Conservation (phyloP, 495 filamentous ascomycete genomes). For the Aspergillus sclerotioniger region DNA sequence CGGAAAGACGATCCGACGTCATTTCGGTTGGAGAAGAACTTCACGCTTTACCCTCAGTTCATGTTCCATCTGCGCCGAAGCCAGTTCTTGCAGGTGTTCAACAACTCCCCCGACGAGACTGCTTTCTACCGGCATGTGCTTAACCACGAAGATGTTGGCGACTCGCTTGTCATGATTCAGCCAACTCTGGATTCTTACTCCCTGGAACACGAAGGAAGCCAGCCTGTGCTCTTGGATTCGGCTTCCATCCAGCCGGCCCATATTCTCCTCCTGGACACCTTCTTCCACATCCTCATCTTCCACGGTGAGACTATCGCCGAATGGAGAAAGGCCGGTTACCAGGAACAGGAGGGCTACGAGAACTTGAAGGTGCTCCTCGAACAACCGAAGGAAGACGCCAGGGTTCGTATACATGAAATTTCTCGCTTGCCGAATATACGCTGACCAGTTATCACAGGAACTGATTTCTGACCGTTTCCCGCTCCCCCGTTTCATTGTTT, state of each 20-base stretch:
- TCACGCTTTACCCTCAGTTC: conserved; percentile 98
- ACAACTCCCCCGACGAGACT: conserved; percentile 98
- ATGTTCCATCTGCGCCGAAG: conserved; percentile 98
- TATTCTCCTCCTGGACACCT: conserved; percentile 93
- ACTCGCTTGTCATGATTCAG: conserved; percentile 98
- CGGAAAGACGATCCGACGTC: conserved; percentile 97
- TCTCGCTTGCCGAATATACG: neutral
- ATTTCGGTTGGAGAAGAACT: conserved; percentile 98
- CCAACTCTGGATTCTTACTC: conserved; percentile 97
- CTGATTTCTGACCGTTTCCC: conserved; percentile 97
- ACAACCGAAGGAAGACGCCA: conserved; percentile 95
- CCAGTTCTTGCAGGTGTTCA: conserved; percentile 99
- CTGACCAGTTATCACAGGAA: conserved; percentile 57
- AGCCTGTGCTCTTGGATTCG: conserved; percentile 91
- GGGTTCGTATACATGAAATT: conserved; percentile 54
- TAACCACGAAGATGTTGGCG: conserved; percentile 95
- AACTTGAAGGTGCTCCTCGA: conserved; percentile 89
- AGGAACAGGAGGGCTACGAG: conserved; percentile 97
- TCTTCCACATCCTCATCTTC: conserved; percentile 99
- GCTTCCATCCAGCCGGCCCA: conserved; percentile 93
- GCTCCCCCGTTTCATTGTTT: conserved; percentile 96
- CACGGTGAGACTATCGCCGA: conserved; percentile 97
- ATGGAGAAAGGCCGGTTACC: conserved; percentile 98
- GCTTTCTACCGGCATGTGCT: conserved; percentile 97
- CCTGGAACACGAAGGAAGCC: conserved; percentile 86